A percentile compares a stretch with the other conserved stretches of the same genome.
phyloP scores from a whole-genome alignment of 2,329 filamentous ascomycete genomes.

The Fusarium sp. region DNA sequence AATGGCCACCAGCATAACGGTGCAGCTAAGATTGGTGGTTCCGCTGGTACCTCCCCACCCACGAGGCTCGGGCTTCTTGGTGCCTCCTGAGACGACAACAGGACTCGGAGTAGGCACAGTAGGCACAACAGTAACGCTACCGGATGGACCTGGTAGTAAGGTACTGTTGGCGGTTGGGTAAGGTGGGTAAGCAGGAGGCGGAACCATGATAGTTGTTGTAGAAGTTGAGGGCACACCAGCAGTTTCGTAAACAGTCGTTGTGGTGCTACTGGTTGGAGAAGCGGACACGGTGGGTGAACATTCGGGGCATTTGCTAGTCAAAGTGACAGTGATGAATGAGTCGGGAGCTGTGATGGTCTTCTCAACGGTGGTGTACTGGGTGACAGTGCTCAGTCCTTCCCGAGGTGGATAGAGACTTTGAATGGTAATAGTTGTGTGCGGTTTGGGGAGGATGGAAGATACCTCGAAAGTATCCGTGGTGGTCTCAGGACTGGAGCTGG shows the following conservation, averaged over 20 bases:
- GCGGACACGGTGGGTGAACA: conserved; percentile 23
- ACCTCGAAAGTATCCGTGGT: conserved; percentile 38
- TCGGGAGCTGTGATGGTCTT: conserved; percentile 39
- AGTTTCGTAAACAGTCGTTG: conserved; percentile 46
- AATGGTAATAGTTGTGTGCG: conserved; percentile 42
- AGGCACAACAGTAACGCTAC: conserved; percentile 37
- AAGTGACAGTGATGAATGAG: conserved; percentile 38
- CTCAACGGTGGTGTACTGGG: conserved; percentile 38
- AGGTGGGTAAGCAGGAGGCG: conserved; percentile 37
- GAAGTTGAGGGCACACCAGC: conserved; percentile 38
- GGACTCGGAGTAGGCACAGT: conserved; percentile 39
- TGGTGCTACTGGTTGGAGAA: conserved; percentile 42
- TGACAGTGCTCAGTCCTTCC: conserved; percentile 37
- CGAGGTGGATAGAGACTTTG: conserved; percentile 42
- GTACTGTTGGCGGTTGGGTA: conserved; percentile 46
- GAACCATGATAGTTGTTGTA: conserved; percentile 46
- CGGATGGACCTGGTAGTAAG: conserved; percentile 30
- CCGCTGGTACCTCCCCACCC: conserved; percentile 42
- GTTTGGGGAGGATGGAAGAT: conserved; percentile 17
- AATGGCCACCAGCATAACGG: conserved; percentile 48
- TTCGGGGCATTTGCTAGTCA: conserved; percentile 23
- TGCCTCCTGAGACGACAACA: conserved; percentile 45
- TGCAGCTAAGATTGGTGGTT: conserved; percentile 46
- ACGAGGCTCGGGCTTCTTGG: conserved; percentile 45
- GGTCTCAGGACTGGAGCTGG: conserved; percentile 42